Percentiles rank a stretch among this genome's conserved stretches.
Conservation (phyloP, 371 early-diverging fungal species). For the Funneliformis caledonium region DNA sequence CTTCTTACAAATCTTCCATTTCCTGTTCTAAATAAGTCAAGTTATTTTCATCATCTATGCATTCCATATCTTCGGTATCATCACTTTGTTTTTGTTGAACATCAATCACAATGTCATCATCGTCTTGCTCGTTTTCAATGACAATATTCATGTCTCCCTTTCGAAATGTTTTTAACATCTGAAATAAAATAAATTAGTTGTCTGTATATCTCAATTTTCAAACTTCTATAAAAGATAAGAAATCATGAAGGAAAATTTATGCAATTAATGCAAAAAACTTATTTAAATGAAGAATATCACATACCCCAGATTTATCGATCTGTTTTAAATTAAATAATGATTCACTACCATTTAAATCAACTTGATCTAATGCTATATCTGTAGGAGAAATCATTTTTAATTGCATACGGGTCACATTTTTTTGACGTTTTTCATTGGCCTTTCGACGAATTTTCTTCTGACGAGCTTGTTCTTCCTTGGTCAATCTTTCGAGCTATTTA, state of each 20-base stretch:
- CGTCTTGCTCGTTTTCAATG: conserved; percentile 46
- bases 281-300: too few species aligned
- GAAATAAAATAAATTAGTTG: neutral
- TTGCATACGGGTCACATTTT: conserved; percentile 84
- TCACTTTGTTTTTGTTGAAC: conserved; percentile 48
- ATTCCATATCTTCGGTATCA: conserved; percentile 49
- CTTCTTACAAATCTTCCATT: conserved; percentile 70
- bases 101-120: conserved; percentile 50
- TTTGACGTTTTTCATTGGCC: conserved; percentile 78
- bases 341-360: conserved; percentile 62
- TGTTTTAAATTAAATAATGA: conserved; percentile 63
- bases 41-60: conserved; percentile 54
- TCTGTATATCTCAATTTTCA: neutral
- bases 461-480: conserved; percentile 62
- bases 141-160: conserved; percentile 61
- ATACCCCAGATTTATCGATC: conserved; percentile 58
- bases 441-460: conserved; percentile 65
- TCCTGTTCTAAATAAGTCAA: conserved; percentile 69
- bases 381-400: conserved; percentile 91
- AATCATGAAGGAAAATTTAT: neutral
- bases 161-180: conserved; percentile 54
- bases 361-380: conserved; percentile 84
- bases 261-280: too few species aligned
- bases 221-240: neutral
- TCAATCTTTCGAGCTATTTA: conserved; percentile 57